Conservation (phyloP, 441 rosid genomes). For the Capsella rubella region DNA sequence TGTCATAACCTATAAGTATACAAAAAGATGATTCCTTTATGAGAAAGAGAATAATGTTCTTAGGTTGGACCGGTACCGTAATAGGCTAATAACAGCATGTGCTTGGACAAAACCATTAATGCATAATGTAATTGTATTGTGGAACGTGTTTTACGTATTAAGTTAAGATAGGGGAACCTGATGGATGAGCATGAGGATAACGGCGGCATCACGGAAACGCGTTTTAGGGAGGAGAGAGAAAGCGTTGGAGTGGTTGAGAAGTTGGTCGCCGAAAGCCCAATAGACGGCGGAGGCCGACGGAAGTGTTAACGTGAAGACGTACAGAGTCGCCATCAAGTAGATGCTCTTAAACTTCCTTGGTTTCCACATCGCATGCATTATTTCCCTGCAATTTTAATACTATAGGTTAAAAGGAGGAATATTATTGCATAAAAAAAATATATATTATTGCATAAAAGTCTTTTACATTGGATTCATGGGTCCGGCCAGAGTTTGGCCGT, state of each 20-base stretch:
- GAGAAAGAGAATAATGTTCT: conserved; percentile 18
- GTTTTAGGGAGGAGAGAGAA: conserved; percentile 84
- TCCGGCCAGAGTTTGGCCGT: conserved; percentile 25
- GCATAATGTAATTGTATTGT: conserved; percentile 6
- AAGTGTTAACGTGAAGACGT: conserved; percentile 89
- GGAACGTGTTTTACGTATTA: conserved; percentile 9
- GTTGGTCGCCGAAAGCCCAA: conserved; percentile 96
- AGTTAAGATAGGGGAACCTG: conserved; percentile 61
- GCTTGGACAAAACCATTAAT: conserved; percentile 37
- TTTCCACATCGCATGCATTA: conserved; percentile 99
- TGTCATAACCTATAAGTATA: neutral
- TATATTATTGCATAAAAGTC: conserved; percentile 17
- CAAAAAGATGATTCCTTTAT: neutral
- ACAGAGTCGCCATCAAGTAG: conserved; percentile 85
- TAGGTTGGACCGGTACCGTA: neutral
- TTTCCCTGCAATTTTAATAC: conserved; percentile 62
- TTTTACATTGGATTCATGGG: conserved; percentile 12
- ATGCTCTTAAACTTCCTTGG: conserved; percentile 96
- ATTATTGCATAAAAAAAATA: conserved; percentile 10
- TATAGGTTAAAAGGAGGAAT: conserved; percentile 39
- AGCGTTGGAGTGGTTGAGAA: conserved; percentile 90
- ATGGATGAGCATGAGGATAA: conserved; percentile 93
- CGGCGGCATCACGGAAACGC: conserved; percentile 86
- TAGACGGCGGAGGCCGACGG: conserved; percentile 94
- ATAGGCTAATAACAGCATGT: conserved; percentile 13